Evolutionary conservation across 2,329 filamentous ascomycete species (phyloP).

Genomic region (Didymella glomerata): DNA sequence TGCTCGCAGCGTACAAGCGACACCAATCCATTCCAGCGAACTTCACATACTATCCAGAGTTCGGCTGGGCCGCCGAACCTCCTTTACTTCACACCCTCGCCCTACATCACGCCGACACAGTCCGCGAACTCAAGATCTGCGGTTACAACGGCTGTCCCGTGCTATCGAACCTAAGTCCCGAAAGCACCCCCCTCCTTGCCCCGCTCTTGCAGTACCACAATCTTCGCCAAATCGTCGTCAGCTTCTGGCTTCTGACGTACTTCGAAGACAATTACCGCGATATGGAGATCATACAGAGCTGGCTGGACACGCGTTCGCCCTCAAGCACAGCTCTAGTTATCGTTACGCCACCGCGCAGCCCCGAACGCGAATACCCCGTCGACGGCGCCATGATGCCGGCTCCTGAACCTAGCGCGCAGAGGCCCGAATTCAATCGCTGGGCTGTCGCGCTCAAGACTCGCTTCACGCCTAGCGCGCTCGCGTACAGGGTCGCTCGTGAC

Average conservation of each 20-base stretch:
- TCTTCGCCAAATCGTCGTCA: conserved; percentile 53
- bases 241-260: conserved; percentile 54
- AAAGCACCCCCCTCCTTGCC: conserved; percentile 51
- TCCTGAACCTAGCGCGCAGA: conserved; percentile 24
- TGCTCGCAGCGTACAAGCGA: conserved; percentile 37
- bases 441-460: conserved; percentile 52
- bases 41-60: conserved; percentile 49
- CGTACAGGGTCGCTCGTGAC: conserved; percentile 52
- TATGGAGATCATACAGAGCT: conserved; percentile 55
- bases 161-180: conserved; percentile 50
- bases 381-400: conserved; percentile 42
- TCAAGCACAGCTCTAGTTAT: conserved; percentile 52
- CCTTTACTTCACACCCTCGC: conserved; percentile 56
- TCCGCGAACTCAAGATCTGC: conserved; percentile 59
- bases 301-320: conserved; percentile 53
- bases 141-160: conserved; percentile 57
- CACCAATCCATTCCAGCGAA: conserved; percentile 27
- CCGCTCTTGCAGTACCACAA: conserved; percentile 55
- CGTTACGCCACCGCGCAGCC: conserved; percentile 42
- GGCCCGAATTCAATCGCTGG: conserved; percentile 52
- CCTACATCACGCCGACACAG: conserved; percentile 50
- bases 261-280: conserved; percentile 53
- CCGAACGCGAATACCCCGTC: conserved; percentile 32
- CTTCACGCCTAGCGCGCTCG: conserved; percentile 53
- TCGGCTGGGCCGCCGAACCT: conserved; percentile 51